Base-by-base conservation (phyloP, 2,329 filamentous ascomycete species). In the Magnaporthiopsis rhizophila region DNA sequence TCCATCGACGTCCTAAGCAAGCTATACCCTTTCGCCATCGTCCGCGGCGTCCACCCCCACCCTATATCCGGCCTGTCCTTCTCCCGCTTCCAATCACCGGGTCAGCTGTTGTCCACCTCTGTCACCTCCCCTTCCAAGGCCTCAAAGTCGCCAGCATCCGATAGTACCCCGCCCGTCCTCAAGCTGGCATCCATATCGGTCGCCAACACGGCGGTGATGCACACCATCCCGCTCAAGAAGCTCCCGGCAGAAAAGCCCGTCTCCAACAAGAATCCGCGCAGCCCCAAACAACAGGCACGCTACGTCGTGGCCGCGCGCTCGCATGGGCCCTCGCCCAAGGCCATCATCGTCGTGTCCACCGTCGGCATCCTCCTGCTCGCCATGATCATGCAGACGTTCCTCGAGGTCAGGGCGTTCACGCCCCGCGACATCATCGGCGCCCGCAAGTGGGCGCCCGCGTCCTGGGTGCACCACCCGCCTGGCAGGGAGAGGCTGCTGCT, bases 171-270 rank as follows among this genome's bases (percentile, higher is more conserved):
- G n/a, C 21, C 83, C 87, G 69, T 86, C 71, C 78, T 96, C 69
- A 91, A 90, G 70, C 84, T 97, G 3, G 92, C 91, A 36, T 93
- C 90, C 60, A 89, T 91, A 57, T 92, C 89, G 61, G 87, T 96
- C 69, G 89, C 87, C 66, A 93, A 92, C 73, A 90, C 87, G 0
- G 86, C 92, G 57, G 86, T 89, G 36, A 87, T 96, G 32, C 91
- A 96, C 75, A 89, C 86, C 56, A 87, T 97, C 67, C 87, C 91
- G 0, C 82, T 97, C 61, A 79, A 77, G 68, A 79, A 77, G 66
- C 70, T 77, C 57, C 58, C 73, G 71, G 65, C 73, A 73, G 34
- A 21, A 9, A 58, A 45, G 24, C 13, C 50, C 24, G 11, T 24
- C 21, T 28, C 30, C 28, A 58, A 32, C n/a, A n/a, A n/a, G 24